Conservation (phyloP, 2,329 filamentous ascomycete species). For the Cladorrhinum sp. region DNA sequence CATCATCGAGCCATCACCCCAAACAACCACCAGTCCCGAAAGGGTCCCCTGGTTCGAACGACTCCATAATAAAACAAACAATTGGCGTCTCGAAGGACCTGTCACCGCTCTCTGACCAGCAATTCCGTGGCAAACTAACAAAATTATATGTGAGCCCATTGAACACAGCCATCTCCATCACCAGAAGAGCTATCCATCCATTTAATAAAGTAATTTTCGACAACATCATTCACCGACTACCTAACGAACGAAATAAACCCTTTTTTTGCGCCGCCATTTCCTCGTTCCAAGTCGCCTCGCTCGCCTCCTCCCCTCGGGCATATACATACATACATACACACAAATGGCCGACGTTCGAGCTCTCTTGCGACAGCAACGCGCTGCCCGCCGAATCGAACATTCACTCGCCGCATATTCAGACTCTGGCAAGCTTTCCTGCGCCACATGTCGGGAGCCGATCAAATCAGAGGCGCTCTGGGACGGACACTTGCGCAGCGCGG, state of each 20-base stretch:
- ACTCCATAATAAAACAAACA: background rate
- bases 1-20: constrained; percentile 5
- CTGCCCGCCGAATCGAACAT: constrained; percentile 69
- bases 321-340: no score
- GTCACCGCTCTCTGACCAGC: background rate
- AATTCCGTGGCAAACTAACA: background rate
- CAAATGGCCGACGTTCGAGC: constrained; percentile 78
- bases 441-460: constrained; percentile 61
- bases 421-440: constrained; percentile 65
- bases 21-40: background rate
- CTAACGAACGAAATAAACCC: no score
- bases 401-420: constrained; percentile 66
- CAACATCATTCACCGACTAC: no score
- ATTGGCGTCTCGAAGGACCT: background rate
- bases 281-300: constrained; percentile 1
- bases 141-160: background rate
- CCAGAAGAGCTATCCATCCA: background rate
- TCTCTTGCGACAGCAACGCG: constrained; percentile 74
- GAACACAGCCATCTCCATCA: background rate
- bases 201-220: no score
- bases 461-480: constrained; percentile 69
- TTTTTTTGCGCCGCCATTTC: no score
- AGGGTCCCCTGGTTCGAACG: background rate
- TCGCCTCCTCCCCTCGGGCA: no score
- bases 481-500: constrained; percentile 51